Base-by-base conservation (phyloP, 2,329 filamentous ascomycete genomes). In the Pseudogymnoascus sp. region DNA sequence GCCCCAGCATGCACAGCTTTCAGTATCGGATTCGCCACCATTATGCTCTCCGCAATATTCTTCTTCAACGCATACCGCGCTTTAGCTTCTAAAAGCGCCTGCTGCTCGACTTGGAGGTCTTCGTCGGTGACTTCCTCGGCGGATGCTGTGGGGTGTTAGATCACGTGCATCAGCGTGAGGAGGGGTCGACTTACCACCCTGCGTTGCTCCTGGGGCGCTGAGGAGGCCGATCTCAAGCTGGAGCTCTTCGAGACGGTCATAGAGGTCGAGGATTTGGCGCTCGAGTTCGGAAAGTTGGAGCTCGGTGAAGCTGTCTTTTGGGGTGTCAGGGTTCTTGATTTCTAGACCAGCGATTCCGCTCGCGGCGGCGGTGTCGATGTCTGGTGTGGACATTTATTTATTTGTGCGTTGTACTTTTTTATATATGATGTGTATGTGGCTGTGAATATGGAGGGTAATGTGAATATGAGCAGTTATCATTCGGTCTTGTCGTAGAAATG, bases 1-100 rank as follows among this genome's bases (percentile, higher is more conserved):
- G 82, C 83, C 47, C 86, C 86, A 65, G 83, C 78, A 73, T 96
- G 90, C 40, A 93, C 85, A 6, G 91, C 88, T 71, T 89, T 90
- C 64, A 96, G 78, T 42, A 90, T 86, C 7, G 91, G 90, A 69
- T 91, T 88, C 64, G 87, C 86, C 68, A 85, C 84, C 68, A 95
- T 76, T 62, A 90, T 85, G 57, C 82, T 85, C 66, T 89, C 85
- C 21, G 87, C 79, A 21, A 90, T 86, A 65, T 85, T 85, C 72
- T 87, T 87, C 67, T 85, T 85, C 63, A 93, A 79, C 42, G 85
- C 81, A 74, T 90, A 90, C 64, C 81, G 81, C 63, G 89, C 86
- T 71, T 86, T 86, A 26, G 89, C 85, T 68, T 91, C 83, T 31
- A 93, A 79, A 17, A 74, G 82, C 61, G 86, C 85, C 62, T 81